These are phyloP conservation scores for Citrullus amarus DNA, from an alignment of 306 rosid genomes.

Conservation along the genomic window DNA sequence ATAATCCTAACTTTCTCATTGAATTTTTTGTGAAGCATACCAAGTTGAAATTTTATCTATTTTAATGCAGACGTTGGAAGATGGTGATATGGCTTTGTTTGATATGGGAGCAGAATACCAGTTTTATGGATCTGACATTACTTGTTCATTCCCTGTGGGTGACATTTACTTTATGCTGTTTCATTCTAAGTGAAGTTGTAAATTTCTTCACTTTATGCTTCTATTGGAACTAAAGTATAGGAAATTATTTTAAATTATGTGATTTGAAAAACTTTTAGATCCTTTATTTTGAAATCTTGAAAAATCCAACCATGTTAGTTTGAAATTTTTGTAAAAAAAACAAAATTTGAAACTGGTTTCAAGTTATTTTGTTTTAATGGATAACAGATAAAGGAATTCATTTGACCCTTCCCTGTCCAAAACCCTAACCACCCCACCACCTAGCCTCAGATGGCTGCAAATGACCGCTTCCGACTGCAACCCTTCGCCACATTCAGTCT, in stretches of 20 bases:
- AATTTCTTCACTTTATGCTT: neutral
- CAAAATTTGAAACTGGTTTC: neutral
- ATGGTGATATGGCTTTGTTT: slow-evolving; percentile 86
- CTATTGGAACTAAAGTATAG: neutral
- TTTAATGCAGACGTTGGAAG: slow-evolving; percentile 56
- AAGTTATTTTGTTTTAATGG: neutral
- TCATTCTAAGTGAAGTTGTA: neutral
- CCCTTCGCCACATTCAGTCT: too few relatives aligned
- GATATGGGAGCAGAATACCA: slow-evolving; percentile 98
- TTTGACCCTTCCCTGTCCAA: neutral
- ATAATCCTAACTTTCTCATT: neutral
- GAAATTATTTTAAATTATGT: neutral
- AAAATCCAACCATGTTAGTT: neutral
- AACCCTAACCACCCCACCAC: too few relatives aligned
- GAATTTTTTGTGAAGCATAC: neutral
- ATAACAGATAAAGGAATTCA: neutral
- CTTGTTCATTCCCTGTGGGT: slow-evolving; percentile 91
- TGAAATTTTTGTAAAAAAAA: neutral
- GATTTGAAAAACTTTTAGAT: neutral
- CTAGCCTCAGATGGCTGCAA: too few relatives aligned
- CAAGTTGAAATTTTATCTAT: neutral
- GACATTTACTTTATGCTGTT: neutral
- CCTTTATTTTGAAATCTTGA: neutral
- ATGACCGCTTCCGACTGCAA: too few relatives aligned
- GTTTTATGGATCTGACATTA: slow-evolving; percentile 91